These are phyloP conservation scores for Ogataea trehalophila DNA, from an alignment of 805 yeast genomes.

Conservation along the genomic window DNA sequence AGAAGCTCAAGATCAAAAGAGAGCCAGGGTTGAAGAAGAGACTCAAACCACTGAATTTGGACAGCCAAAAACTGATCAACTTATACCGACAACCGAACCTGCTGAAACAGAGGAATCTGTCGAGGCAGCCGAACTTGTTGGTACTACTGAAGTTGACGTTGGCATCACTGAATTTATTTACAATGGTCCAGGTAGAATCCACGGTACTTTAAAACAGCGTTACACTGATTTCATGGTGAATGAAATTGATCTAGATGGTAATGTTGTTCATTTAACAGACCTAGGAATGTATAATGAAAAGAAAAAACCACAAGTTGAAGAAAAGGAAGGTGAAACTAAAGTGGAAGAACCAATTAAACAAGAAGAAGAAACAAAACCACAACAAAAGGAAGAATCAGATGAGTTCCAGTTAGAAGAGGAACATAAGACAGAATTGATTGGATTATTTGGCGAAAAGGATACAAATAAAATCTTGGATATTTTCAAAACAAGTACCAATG, in stretches of 20 bases:
- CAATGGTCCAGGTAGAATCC: slow-evolving; percentile 54
- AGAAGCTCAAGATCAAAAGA: not conserved
- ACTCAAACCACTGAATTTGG: not conserved
- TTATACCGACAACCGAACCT: too few species aligned
- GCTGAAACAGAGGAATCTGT: too few species aligned
- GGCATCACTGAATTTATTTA: slow-evolving; percentile 77
- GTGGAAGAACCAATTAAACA: slow-evolving; percentile 40
- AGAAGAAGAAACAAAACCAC: slow-evolving; percentile 27
- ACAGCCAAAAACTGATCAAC: too few species aligned
- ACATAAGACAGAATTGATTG: slow-evolving; percentile 43
- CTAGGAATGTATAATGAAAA: slow-evolving; percentile 42
- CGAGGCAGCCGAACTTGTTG: slow-evolving; percentile 16
- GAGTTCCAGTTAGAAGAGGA: slow-evolving; percentile 41
- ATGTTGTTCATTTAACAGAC: slow-evolving; percentile 71
- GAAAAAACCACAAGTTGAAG: slow-evolving; percentile 34
- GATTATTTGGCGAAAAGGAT: slow-evolving; percentile 56
- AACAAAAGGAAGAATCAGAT: slow-evolving; percentile 1
- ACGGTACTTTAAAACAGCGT: slow-evolving; percentile 79
- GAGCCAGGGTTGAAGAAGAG: slow-evolving; percentile 6
- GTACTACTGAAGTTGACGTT: slow-evolving; percentile 71
- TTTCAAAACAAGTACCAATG: slow-evolving; percentile 44
- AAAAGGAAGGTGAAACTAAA: slow-evolving; percentile 32
- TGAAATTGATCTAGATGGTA: slow-evolving; percentile 67
- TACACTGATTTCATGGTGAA: slow-evolving; percentile 93
- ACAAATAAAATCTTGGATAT: slow-evolving; percentile 49